phyloP scores from a whole-genome alignment of 768 basidiomycete species.

The Lentinula boryana region DNA sequence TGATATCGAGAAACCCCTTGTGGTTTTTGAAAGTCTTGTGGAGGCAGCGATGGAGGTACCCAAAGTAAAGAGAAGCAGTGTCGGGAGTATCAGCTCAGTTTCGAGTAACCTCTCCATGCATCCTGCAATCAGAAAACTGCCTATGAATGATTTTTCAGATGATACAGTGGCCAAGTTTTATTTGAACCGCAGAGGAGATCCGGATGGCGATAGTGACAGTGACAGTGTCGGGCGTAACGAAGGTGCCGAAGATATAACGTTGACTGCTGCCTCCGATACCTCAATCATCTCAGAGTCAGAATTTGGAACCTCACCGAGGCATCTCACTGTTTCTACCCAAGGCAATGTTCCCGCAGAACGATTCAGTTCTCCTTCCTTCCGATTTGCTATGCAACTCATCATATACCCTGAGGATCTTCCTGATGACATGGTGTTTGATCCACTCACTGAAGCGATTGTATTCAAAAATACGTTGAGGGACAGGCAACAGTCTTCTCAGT shows the following conservation, averaged over 20 bases:
- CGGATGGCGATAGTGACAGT: slow-evolving; percentile 26
- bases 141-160: slow-evolving; percentile 97
- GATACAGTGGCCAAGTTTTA: slow-evolving; percentile 98
- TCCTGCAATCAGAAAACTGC: slow-evolving; percentile 88
- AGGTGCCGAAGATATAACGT: slow-evolving; percentile 37
- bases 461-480: slow-evolving; percentile 71
- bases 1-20: slow-evolving; percentile 75
- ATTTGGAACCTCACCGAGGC: slow-evolving; percentile 20
- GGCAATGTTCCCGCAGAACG: slow-evolving; percentile 58
- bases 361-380: slow-evolving; percentile 75
- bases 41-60: slow-evolving; percentile 70
- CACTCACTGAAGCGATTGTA: slow-evolving; percentile 89
- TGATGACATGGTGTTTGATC: slow-evolving; percentile 93
- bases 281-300: slow-evolving; percentile 11
- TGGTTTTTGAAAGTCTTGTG: slow-evolving; percentile 81
- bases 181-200: slow-evolving; percentile 56
- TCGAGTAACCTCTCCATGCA: slow-evolving; percentile 90
- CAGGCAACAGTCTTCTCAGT: slow-evolving; percentile 31
- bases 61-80: slow-evolving; percentile 87
- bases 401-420: slow-evolving; percentile 91
- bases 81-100: slow-evolving; percentile 93
- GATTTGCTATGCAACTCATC: slow-evolving; percentile 82
- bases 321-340: slow-evolving; percentile 34
- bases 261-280: slow-evolving; percentile 30
- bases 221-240: slow-evolving; percentile 34